Evolutionary conservation across 495 filamentous ascomycete genomes (phyloP).

Genomic region (Cairneyella variabilis): DNA sequence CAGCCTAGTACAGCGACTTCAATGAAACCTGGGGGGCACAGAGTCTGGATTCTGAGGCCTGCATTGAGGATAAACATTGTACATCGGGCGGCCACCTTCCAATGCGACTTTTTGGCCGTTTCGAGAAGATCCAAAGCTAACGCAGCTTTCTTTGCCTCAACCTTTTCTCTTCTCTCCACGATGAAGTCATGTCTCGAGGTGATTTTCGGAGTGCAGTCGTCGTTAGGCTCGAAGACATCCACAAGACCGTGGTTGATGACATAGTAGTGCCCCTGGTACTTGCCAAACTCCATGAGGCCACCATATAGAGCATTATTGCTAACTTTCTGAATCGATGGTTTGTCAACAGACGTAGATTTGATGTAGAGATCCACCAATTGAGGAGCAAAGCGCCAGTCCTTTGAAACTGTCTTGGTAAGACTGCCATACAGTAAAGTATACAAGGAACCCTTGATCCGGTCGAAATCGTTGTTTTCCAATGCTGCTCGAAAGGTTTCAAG

Average conservation of each 20-base stretch:
- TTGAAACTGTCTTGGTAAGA: slow-evolving; percentile 78
- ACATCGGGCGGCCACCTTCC: slow-evolving; percentile 90
- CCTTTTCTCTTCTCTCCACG: slow-evolving; percentile 62
- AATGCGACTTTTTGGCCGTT: slow-evolving; percentile 74
- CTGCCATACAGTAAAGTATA: slow-evolving; percentile 87
- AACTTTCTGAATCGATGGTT: slow-evolving; percentile 88
- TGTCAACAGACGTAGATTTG: slow-evolving; percentile 82
- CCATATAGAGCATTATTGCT: slow-evolving; percentile 76
- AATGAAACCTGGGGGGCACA: slow-evolving; percentile 75
- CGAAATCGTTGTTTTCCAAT: slow-evolving; percentile 76
- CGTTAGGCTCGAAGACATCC: slow-evolving; percentile 67
- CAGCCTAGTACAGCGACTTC: slow-evolving; percentile 81
- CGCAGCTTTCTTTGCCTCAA: slow-evolving; percentile 78
- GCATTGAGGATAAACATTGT: slow-evolving; percentile 85
- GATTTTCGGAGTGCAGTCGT: slow-evolving; percentile 55
- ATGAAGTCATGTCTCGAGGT: slow-evolving; percentile 64
- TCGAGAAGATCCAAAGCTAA: slow-evolving; percentile 79
- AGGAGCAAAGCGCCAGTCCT: slow-evolving; percentile 91
- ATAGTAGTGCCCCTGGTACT: slow-evolving; percentile 78
- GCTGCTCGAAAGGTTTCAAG: slow-evolving; percentile 75
- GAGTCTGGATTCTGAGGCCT: slow-evolving; percentile 81
- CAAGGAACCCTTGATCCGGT: slow-evolving; percentile 89
- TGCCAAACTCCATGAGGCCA: slow-evolving; percentile 83
- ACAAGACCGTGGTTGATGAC: slow-evolving; percentile 73
- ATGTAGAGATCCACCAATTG: slow-evolving; percentile 84